phyloP scores from a whole-genome alignment of 495 filamentous ascomycete genomes.

The Evernia prunastri region DNA sequence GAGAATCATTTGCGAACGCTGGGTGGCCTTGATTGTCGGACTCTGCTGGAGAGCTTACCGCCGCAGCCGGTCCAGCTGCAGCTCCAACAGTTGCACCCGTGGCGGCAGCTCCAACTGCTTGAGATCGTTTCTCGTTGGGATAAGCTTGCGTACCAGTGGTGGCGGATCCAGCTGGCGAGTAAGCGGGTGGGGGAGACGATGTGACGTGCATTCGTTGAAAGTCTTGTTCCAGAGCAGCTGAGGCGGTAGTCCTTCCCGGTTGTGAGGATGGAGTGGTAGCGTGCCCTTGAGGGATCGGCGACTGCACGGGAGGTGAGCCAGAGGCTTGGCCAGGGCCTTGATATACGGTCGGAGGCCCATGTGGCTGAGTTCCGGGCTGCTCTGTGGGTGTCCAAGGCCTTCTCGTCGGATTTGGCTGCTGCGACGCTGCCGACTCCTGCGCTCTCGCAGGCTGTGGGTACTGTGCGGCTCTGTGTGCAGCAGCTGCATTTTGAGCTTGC shows the following conservation, averaged over 20 bases:
- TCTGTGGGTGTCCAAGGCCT: slow-evolving; percentile 97
- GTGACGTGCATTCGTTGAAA: slow-evolving; percentile 80
- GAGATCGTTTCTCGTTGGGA: slow-evolving; percentile 66
- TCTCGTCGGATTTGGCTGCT: slow-evolving; percentile 42
- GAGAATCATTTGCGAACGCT: slow-evolving; percentile 75
- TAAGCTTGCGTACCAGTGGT: slow-evolving; percentile 52
- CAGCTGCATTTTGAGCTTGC: slow-evolving; percentile 77
- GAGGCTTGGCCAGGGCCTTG: slow-evolving; percentile 61
- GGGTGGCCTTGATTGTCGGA: slow-evolving; percentile 61
- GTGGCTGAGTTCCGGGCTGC: slow-evolving; percentile 75
- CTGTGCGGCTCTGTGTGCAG: slow-evolving; percentile 65
- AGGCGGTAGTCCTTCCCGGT: slow-evolving; percentile 29
- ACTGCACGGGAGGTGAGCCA: slow-evolving; percentile 22
- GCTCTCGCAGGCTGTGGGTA: slow-evolving; percentile 49
- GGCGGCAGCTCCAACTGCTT: slow-evolving; percentile 29
- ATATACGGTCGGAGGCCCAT: slow-evolving; percentile 89
- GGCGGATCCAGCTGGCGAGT: slow-evolving; percentile 64
- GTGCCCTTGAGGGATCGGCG: slow-evolving; percentile 26
- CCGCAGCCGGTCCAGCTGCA: slow-evolving; percentile 16
- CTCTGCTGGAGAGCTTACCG: slow-evolving; percentile 29
- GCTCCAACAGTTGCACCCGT: slow-evolving; percentile 31
- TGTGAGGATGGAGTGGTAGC: slow-evolving; percentile 18
- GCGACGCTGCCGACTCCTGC: slow-evolving; percentile 37
- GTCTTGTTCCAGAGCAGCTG: slow-evolving; percentile 74
- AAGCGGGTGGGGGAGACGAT: slow-evolving; percentile 83